phyloP scores from a whole-genome alignment of 306 rosid genomes.

The Pyrus communis region DNA sequence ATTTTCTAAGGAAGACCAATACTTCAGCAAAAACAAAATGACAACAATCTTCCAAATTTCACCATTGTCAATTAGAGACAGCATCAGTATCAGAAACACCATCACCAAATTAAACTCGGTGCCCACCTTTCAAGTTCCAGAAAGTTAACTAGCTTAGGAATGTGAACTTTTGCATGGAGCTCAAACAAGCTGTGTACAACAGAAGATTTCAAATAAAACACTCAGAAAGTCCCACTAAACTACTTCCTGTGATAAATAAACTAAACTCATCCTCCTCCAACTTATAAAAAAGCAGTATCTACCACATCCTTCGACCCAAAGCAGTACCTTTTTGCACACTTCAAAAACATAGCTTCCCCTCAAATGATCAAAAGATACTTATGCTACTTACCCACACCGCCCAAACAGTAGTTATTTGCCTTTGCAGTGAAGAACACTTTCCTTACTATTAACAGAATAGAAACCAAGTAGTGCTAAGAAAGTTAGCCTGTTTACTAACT shows the following conservation, averaged over 20 bases:
- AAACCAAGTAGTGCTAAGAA: background rate
- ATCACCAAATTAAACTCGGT: background rate
- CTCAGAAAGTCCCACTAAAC: background rate
- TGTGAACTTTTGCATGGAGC: background rate
- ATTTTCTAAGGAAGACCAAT: background rate
- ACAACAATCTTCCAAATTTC: background rate
- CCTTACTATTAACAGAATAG: background rate
- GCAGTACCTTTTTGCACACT: background rate
- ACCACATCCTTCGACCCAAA: background rate
- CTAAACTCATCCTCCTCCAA: background rate
- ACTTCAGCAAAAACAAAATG: background rate
- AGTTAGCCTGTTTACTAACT: background rate
- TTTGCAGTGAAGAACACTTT: background rate
- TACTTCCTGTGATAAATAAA: background rate
- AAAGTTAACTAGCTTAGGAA: background rate
- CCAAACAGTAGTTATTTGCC: background rate
- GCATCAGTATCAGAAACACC: background rate
- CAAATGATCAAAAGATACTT: background rate
- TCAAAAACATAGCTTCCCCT: background rate
- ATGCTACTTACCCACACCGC: background rate
- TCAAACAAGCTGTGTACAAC: background rate
- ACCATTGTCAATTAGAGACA: background rate
- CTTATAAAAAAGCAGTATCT: background rate
- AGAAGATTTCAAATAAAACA: background rate
- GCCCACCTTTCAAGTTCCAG: background rate